Base-by-base conservation (phyloP, 257 asterid species). In the Fraxinus pennsylvanica region DNA sequence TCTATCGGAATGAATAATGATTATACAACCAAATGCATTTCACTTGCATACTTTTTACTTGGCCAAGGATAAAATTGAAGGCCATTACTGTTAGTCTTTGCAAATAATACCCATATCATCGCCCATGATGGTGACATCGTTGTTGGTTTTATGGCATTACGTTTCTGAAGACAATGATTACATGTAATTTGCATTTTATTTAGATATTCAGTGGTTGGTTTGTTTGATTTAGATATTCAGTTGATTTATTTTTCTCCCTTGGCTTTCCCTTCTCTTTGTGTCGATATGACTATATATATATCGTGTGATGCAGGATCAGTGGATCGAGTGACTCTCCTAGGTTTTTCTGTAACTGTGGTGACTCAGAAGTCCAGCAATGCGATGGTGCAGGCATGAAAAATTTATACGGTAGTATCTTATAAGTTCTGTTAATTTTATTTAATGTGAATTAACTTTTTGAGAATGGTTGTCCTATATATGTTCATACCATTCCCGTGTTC, bases 271-370 rank as follows among this genome's bases (percentile, higher is more conserved):
- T 52, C 12, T 76, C 36, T 36, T 29, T 45, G n/a, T 38, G 2
- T 41, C 50, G 0, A 33, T 36, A 33, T 2, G 15, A 25, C 36
- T n/a, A 4, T 21, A 43, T 54, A 45, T 39, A 21, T 77, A 45
- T 59, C 29, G 9, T 66, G 39, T 75, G 74, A 19, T 83, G 84
- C 96, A 93, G 99, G 88, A 74, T 84, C 57, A 81, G 86, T 74
- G 92, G 92, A 75, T 79, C 84, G 2, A 71, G 45, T 43, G 80
- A 80, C 14, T 19, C 84, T 78, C 80, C 85, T 45, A 80, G 80
- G 73, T 67, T 79, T 33, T 57, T 74, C 84, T 91, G 97, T 73
- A 78, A 76, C 61, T 96, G 97, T 74, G 87, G 86, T 47, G 89
- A 84, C 79, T 80, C 84, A 7, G 96, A 91, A 76, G 78, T 86